Conservation (phyloP, 2,329 filamentous ascomycete genomes). For the Metarhizium brunneum region DNA sequence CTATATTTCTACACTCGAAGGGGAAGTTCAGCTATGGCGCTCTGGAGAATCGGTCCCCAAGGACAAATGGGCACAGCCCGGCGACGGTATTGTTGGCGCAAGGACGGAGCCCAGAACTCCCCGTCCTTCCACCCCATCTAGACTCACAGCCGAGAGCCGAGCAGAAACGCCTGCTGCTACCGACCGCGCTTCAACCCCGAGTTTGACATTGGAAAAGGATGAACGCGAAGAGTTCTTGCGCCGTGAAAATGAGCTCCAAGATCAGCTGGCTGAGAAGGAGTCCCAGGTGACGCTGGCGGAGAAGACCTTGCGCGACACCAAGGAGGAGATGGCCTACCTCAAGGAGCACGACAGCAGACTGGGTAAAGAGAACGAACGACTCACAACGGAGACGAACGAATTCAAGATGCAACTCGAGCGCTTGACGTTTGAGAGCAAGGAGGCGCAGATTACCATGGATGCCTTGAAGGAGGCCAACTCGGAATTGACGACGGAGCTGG, state of each 20-base stretch:
- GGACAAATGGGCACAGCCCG: constrained; percentile 72
- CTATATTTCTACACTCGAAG: constrained; percentile 76
- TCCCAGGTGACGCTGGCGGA: constrained; percentile 70
- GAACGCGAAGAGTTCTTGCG: constrained; percentile 93
- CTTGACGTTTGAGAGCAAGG: constrained; percentile 90
- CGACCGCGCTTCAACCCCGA: constrained; percentile 80
- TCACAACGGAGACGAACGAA: constrained; percentile 80
- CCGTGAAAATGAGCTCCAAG: constrained; percentile 93
- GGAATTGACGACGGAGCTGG: constrained; percentile 83
- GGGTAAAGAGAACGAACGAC: constrained; percentile 81
- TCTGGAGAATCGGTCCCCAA: constrained; percentile 79
- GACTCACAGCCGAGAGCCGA: constrained; percentile 46
- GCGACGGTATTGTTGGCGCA: constrained; percentile 34
- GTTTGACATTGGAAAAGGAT: constrained; percentile 84
- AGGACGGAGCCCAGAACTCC: constrained; percentile 34
- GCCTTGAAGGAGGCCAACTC: constrained; percentile 91
- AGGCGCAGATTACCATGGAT: constrained; percentile 96
- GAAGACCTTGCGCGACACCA: constrained; percentile 69
- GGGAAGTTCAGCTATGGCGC: constrained; percentile 81
- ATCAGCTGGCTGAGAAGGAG: constrained; percentile 91
- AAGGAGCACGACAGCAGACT: constrained; percentile 79
- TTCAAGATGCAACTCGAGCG: constrained; percentile 96
- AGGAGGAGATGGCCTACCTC: constrained; percentile 75
- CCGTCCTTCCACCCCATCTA: constrained; percentile 43
- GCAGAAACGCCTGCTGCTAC: constrained; percentile 57